Base-by-base conservation (phyloP, 495 filamentous ascomycete genomes). In the Penicillium diatomitis region DNA sequence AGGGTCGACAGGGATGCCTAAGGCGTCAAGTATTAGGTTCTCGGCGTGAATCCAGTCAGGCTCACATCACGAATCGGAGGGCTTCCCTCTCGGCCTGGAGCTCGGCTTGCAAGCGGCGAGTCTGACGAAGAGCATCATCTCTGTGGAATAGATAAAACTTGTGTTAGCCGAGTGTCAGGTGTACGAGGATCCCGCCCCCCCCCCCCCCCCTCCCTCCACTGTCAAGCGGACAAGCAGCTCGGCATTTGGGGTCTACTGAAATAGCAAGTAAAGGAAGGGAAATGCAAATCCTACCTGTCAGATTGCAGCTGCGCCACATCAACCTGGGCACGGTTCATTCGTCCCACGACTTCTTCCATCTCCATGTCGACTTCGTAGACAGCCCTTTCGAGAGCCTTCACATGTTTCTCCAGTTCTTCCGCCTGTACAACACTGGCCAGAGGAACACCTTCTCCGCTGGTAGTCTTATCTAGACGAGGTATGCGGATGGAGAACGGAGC, bases 311-410 rank as follows among this genome's bases (percentile, higher is more conserved):
- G 82, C 61, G 89, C 81, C 35, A 98, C 92, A 67, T 96, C 89
- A 48, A 96, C 89, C 71, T 97, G 92, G 6, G 91, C 90, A 50
- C 80, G 74, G 68, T 89, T 96, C 89, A 98, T 96, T 47, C 86
- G 77, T 47, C 84, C 74, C 10, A 98, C 87, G 3, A 96, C 91
- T 65, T 92, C 86, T 61, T 91, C 81, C 92, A 98, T 96, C 73
- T 96, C 91, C 48, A 73, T 71, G 57, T 97, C 92, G 12, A 92
- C 88, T 50, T 92, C 80, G 28, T 75, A 69, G 12, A 97, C 74
- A 8, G 89, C 85, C 47, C 76, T 80, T 67, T 98, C 92, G 8
- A 98, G 78, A 58, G 94, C 88, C 49, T 78, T 75, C 31, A 87
- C 82, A 44, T 83, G 78, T 49, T 79, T 80, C 68, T 88, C 86